Evolutionary conservation across 2,329 filamentous ascomycete species (phyloP), one percentile per base, ranked within the genome.

Genomic region (Keithomyces neogunnii): DNA sequence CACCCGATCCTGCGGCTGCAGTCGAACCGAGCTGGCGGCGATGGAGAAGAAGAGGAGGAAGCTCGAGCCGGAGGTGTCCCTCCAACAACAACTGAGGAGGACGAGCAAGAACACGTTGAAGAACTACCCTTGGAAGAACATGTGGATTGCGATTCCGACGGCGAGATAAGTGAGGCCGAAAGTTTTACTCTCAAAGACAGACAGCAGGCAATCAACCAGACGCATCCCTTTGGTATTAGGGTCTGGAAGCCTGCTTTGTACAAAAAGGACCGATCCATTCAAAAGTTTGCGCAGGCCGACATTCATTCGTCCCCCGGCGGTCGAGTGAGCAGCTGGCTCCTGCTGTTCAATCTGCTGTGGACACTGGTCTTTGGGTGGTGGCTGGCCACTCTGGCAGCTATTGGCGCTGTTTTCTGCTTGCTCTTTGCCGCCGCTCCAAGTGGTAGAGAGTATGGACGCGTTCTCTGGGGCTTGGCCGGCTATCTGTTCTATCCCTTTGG

Each of bases 161-260:
- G 73, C 53, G 83, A 87, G 53, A 63, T 91, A 48, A 96, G 92
- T 67, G 93, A 97, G 60, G 88, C 93, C 1, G 93, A 96, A 71
- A 97, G 92, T 72, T 99, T 99, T 66, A 99, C 93, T 0, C 79
- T 99, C 60, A 96, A 95, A 68, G 93, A 99, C 68, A 84, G 93
- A 51, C 93, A 99, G 70, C 85, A 96, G 66, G 93, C 93, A 57
- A 99, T 99, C 75, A 99, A 99, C 71, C 86, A 96, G 67, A 99
- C 93, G 0, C 93, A 99, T 75, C 93, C 93, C 0, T 99, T 99
- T 62, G 93, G 93, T 75, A 97, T 99, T 65, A 85, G 95, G 66
- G 89, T 99, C 56, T 99, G 93, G 93, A 99, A 99, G 69, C 93
- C 93, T 43, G 95, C 93, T 1, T 69, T 99, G 56, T 99, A 99